Base-by-base conservation (phyloP, 768 basidiomycete species). In the Hebeloma cylindrosporum region DNA sequence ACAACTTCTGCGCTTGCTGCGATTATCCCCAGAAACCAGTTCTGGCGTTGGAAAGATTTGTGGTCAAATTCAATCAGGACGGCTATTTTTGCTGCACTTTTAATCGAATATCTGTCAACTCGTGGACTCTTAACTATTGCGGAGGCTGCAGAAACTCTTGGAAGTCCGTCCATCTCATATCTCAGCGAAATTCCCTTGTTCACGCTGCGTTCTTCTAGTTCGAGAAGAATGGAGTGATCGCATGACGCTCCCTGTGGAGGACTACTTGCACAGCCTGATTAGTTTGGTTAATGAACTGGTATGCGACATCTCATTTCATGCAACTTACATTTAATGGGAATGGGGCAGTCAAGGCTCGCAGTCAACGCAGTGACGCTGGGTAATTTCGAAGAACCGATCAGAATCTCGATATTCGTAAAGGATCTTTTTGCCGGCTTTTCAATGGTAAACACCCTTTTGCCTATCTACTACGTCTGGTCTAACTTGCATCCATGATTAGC, bases 11-110 rank as follows among this genome's bases (percentile, higher is more conserved):
- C 70, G 1, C 65, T 92, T n/a, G 81, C 80, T 5, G 64, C 56
- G 4, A 70, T 82, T 23, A 69, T 88, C 18, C 88, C 88, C 21
- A 71, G 70, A 22, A 79, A 85, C 53, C 85, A 89, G 51, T 81
- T 87, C 49, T 91, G 88, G 88, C 73, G 80, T 44, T 91, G 85
- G 85, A 88, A 85, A 60, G 86, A 89, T 18, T 79, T 86, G 79
- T 90, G 88, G 88, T 73, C 77, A 1, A 80, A 78, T 56, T 82
- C 85, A 3, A 60, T 90, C 27, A 74, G 88, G 44, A 75, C 74
- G 13, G 78, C 79, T 8, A 72, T 89, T 1, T 91, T 85, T 55
- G 73, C 78, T 29, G 80, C 79, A 1, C 77, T 82, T 13, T 61
- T 91, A 25, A 70, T 82, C 9, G 77, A 84, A 57, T 92, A 83